phyloP scores from a whole-genome alignment of 2,329 filamentous ascomycete genomes.

The Aspergillus fructus region DNA sequence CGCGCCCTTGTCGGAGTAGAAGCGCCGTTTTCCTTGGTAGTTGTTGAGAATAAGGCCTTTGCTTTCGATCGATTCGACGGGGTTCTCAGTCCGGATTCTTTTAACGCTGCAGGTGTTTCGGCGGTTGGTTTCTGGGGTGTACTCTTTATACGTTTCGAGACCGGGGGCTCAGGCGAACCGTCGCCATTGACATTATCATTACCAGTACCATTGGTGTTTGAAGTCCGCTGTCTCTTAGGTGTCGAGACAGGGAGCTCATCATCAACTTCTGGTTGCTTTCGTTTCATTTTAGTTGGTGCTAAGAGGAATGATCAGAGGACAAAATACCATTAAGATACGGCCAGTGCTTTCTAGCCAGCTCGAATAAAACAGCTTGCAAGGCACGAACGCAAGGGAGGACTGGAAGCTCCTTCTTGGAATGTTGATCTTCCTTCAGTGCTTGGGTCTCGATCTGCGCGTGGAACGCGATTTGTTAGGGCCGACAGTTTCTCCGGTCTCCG shows the following conservation, averaged over 20 bases:
- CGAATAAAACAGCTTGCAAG: slow-evolving; percentile 1
- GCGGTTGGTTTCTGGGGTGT: slow-evolving; percentile 34
- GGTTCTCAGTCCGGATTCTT: slow-evolving; percentile 37
- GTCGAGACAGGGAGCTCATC: slow-evolving; percentile 37
- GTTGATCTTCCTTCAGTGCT: slow-evolving; percentile 12
- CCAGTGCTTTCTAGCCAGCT: background rate
- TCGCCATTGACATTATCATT: slow-evolving; percentile 28
- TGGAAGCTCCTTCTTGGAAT: slow-evolving; percentile 12
- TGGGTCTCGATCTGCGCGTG: slow-evolving; percentile 15
- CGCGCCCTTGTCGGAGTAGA: slow-evolving; percentile 63
- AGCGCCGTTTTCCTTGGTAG: slow-evolving; percentile 31
- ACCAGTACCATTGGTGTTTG: slow-evolving; percentile 24
- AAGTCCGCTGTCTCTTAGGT: slow-evolving; percentile 39
- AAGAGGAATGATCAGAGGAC: slow-evolving; percentile 7
- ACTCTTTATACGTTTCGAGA: slow-evolving; percentile 27
- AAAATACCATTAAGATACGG: slow-evolving; percentile 31
- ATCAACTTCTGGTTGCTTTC: slow-evolving; percentile 40
- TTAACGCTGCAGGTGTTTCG: slow-evolving; percentile 28
- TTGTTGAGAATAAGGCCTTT: slow-evolving; percentile 41
- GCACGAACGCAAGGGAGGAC: slow-evolving; percentile 25
- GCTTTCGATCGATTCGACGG: slow-evolving; percentile 38
- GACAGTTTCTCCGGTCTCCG: slow-evolving; percentile 33
- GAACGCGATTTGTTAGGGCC: slow-evolving; percentile 20
- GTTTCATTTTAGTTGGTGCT: slow-evolving; percentile 39
- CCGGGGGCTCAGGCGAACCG: slow-evolving; percentile 24